Evolutionary conservation across 441 rosid species (phyloP), one percentile per base, ranked within the genome.

Genomic region (Dalechampia spathulata): DNA sequence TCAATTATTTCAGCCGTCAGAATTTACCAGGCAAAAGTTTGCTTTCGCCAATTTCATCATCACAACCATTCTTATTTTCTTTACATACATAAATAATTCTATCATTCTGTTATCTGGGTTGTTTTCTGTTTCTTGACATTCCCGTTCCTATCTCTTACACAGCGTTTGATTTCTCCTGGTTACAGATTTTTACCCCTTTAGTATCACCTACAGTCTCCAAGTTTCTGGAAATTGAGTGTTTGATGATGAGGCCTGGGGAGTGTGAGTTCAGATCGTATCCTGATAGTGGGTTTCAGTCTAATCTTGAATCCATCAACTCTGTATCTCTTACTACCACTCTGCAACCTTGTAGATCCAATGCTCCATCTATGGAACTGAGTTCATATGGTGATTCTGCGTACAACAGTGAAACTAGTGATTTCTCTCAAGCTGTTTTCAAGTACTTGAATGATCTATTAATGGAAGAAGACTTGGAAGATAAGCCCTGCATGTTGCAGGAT

Each of bases 381-480:
- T 42, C 34, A 27, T 45, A 58, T 2, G 50, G 34, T 25, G 56
- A 26, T 41, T 55, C 69, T 39, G 25, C 65, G 16, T 72, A 67
- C 23, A 52, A 34, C 22, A 43, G 40, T 28, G 63, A 60, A 16
- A 48, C 49, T 28, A 55, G 17, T 58, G 55, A 58, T 23, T 48
- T 58, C 34, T 50, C 36, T 14, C 37, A 62, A 44, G 47, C 74
- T 51, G 66, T 80, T 55, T 76, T 87, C 23, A 87, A 80, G 74
- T 84, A 74, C 73, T 81, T 87, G 65, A 81, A 70, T 57, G 90
- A 85, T 52, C 78, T 86, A 67, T 76, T 86, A 61, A 83, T 88
- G 91, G 94, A 85, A 40, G 94, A 88, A 67, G 94, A 83, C 53
- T 55, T 77, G 36, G 83, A 81, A 64, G 75, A 63, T 10, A 80